phyloP scores from a whole-genome alignment of 345 rosid genomes.

The Citrus glauca region DNA sequence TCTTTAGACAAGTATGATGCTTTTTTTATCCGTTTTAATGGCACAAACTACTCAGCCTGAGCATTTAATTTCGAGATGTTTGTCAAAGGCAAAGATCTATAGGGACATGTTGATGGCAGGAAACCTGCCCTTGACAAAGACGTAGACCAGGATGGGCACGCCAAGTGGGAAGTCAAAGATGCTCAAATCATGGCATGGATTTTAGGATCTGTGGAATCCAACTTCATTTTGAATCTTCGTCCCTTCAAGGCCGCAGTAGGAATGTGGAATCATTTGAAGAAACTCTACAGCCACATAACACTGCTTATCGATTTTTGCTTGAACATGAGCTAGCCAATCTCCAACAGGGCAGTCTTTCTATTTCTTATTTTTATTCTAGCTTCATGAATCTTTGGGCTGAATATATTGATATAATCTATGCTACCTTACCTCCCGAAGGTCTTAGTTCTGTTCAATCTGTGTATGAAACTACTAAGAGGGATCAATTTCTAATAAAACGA shows the following conservation, averaged over 20 bases:
- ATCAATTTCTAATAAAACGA: too few species aligned
- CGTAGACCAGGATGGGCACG: not conserved
- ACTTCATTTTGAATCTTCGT: not conserved
- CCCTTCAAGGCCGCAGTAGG: not conserved
- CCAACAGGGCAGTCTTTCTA: too few species aligned
- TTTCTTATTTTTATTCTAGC: too few species aligned
- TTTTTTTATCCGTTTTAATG: not conserved
- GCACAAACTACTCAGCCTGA: not conserved
- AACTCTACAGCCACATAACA: not conserved
- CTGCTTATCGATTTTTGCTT: not conserved
- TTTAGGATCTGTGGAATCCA: not conserved
- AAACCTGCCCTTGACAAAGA: not conserved
- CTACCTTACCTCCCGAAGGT: not conserved
- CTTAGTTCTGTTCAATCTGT: not conserved
- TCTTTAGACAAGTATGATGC: not conserved
- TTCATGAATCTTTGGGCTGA: too few species aligned
- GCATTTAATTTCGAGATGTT: too few species aligned
- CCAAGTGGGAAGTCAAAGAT: not conserved
- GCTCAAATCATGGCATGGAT: conserved; percentile 2
- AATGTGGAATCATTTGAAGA: not conserved
- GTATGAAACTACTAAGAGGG: not conserved
- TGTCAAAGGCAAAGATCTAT: too few species aligned
- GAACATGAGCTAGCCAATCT: not conserved
- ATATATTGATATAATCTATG: too few species aligned
- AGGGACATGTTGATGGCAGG: too few species aligned